Conservation (phyloP, 768 basidiomycete species). For the Xanthoconium stramineum region DNA sequence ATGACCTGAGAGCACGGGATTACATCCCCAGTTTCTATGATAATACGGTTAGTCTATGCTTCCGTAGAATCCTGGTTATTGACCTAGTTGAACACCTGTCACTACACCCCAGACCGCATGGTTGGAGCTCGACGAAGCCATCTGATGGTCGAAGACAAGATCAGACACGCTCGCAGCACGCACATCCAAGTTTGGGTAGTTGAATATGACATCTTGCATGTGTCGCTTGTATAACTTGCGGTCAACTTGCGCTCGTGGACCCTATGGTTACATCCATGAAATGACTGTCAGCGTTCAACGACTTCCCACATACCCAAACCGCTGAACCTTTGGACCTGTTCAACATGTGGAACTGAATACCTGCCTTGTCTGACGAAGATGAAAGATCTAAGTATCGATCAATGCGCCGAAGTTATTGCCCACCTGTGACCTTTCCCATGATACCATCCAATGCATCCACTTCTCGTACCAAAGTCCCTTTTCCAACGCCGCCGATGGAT, state of each 20-base stretch:
- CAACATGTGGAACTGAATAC: constrained; percentile 84
- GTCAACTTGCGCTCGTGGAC: constrained; percentile 87
- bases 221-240: constrained; percentile 76
- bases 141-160: constrained; percentile 58
- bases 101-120: constrained; percentile 48
- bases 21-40: constrained; percentile 66
- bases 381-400: not conserved
- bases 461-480: constrained; percentile 88
- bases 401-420: constrained; percentile 14
- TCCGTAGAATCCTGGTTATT: not conserved
- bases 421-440: constrained; percentile 81
- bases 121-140: constrained; percentile 22
- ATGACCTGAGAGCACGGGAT: constrained; percentile 80
- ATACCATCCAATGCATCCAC: constrained; percentile 88
- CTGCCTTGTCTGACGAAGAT: constrained; percentile 66
- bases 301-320: constrained; percentile 67
- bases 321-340: constrained; percentile 86
- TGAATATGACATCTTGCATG: constrained; percentile 68
- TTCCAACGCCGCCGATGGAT: constrained; percentile 88
- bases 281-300: not conserved
- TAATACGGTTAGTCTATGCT: not conserved
- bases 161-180: constrained; percentile 76
- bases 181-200: constrained; percentile 68
- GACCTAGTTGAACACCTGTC: constrained; percentile 67
- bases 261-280: constrained; percentile 41